A percentile compares a stretch with the other conserved stretches of the same genome.
Conservation (phyloP, 331 rosid species). For the Phaseolus coccineus region DNA sequence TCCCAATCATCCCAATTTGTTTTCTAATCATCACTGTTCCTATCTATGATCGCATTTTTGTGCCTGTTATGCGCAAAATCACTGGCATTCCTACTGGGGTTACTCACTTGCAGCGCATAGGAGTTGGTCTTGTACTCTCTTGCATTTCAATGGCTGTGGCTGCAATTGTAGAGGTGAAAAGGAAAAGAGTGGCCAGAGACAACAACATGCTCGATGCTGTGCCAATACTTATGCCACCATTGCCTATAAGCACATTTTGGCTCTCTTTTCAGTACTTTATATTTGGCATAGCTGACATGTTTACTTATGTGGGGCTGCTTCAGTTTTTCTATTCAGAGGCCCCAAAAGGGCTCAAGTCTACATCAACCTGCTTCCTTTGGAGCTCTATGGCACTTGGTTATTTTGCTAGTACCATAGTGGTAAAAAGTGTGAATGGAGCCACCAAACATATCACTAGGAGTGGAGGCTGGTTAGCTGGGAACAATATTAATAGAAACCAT, state of each 20-base stretch:
- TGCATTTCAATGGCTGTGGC: constrained; percentile 85
- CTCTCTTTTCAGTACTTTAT: constrained; percentile 84
- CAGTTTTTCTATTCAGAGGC: constrained; percentile 94
- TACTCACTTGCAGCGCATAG: constrained; percentile 79
- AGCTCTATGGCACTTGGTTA: constrained; percentile 92
- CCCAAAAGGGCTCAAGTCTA: constrained; percentile 77
- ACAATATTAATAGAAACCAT: constrained; percentile 82
- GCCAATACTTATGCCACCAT: constrained; percentile 63
- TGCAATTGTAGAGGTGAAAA: constrained; percentile 64
- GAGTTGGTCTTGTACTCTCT: constrained; percentile 87
- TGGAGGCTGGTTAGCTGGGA: constrained; percentile 85
- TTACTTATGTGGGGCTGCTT: constrained; percentile 83
- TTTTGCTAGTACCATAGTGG: constrained; percentile 74
- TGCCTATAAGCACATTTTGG: constrained; percentile 88
- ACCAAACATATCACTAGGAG: constrained; percentile 59
- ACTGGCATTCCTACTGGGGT: constrained; percentile 79
- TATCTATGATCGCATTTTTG: constrained; percentile 65
- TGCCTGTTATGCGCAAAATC: constrained; percentile 65
- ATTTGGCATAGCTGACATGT: constrained; percentile 91
- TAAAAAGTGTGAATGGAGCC: constrained; percentile 74
- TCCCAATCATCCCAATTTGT: constrained; percentile 73
- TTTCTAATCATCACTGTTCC: constrained; percentile 74
- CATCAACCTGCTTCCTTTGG: constrained; percentile 93
- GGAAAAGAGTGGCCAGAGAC: constrained; percentile 73
- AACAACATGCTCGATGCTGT: constrained; percentile 70